Base-by-base conservation (phyloP, 495 filamentous ascomycete species). In the Aspergillus olivimuriae region DNA sequence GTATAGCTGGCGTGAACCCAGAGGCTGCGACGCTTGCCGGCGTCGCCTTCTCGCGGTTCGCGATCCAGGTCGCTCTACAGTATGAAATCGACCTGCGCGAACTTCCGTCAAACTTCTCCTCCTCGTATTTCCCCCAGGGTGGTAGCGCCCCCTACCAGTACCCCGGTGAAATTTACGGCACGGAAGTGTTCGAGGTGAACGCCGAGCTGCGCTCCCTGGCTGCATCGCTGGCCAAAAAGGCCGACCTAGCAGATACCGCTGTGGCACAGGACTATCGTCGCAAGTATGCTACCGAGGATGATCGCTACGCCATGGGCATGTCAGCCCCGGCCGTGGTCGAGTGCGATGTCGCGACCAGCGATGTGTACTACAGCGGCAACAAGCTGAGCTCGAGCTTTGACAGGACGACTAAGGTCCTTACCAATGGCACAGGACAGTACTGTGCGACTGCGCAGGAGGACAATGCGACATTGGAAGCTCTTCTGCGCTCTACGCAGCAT, bases 121-220 rank as follows among this genome's bases (percentile, higher is more conserved):
- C 82, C 0, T 80, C 81, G 12, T 89, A 88, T 51, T 62, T 87
- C 17, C 71, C 81, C 0, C 76, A 77, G 51, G 84, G 83, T 4
- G 59, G 74, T 2, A 48, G 59, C 5, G 37, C 24, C 20, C 79
- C 83, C 1, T 53, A 69, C 36, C 54, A 83, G 46, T 88, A 84
- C 53, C 84, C 85, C 0, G 55, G 55, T 34, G 70, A 46, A 38
- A 72, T 84, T 55, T 88, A 88, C 61, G 84, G 85, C 36, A 87
- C 84, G 8, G 85, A 89, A 61, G 84, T 87, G 19, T 82, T 85
- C 60, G 84, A 88, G 56, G 59, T 88, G 23, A 87, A 83, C 60
- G 69, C 71, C 17, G 67, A 69, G 4, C 72, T 88, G 1, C 75
- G 80, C 15, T 60, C 74, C 20, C 52, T 73, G 4, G 83, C 80